Evolutionary conservation across 116 monocot species (phyloP).

Genomic region (Zostera marina): DNA sequence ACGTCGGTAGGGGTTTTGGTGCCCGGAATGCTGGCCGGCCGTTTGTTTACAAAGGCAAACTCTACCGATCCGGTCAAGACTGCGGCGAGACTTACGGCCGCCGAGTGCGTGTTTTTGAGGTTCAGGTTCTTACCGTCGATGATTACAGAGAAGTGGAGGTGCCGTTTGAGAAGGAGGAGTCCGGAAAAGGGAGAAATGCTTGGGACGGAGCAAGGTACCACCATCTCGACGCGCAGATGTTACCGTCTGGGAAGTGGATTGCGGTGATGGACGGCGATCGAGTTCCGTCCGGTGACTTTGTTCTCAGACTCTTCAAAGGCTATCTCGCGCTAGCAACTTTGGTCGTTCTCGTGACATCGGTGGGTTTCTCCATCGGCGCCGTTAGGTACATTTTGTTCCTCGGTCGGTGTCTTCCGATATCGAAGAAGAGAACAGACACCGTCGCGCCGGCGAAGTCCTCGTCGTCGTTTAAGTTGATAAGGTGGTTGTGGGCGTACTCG

Average conservation of each 20-base stretch:
- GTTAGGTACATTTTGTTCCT: constrained; percentile 35
- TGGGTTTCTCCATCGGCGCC: constrained; percentile 25
- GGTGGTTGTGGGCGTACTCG: constrained; percentile 16
- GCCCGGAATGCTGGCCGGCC: constrained; percentile 87
- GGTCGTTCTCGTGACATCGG: constrained; percentile 22
- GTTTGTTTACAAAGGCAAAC: constrained; percentile 47
- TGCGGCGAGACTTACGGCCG: constrained; percentile 62
- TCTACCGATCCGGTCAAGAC: constrained; percentile 70
- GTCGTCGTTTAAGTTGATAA: constrained; percentile 19
- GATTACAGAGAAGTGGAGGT: constrained; percentile 64
- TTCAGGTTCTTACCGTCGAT: constrained; percentile 41
- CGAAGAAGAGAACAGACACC: constrained; percentile 31
- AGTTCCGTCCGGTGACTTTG: constrained; percentile 62
- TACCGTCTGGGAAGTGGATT: constrained; percentile 55
- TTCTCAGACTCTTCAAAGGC: constrained; percentile 32
- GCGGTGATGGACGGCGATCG: constrained; percentile 82
- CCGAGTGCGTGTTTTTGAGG: constrained; percentile 43
- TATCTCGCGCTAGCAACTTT: constrained; percentile 31
- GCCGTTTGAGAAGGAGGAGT: constrained; percentile 37
- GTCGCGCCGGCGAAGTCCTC: constrained; percentile 1
- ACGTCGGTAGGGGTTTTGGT: constrained; percentile 40
- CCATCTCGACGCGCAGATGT: constrained; percentile 71
- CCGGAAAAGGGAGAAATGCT: constrained; percentile 51
- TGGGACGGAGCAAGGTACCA: constrained; percentile 86
- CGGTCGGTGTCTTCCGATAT: constrained; percentile 33